Conservation (phyloP, 805 yeast genomes). For the Pichia pseudocactophila region DNA sequence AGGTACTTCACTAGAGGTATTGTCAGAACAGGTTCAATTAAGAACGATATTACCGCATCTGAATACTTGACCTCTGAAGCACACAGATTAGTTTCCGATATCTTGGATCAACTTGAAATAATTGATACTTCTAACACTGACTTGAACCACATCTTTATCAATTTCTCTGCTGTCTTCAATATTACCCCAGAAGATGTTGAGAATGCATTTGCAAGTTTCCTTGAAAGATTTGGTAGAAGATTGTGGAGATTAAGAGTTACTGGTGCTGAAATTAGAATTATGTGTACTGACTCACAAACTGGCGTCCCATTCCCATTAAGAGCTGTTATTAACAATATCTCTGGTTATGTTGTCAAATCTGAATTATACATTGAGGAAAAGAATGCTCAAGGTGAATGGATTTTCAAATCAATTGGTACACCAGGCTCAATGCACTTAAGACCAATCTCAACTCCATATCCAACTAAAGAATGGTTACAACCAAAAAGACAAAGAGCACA, state of each 20-base stretch:
- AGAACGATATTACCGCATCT: conserved; percentile 86
- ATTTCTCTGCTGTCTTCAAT: conserved; percentile 92
- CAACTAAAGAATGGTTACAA: conserved; percentile 96
- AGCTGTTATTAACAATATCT: conserved; percentile 91
- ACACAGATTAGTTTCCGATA: conserved; percentile 90
- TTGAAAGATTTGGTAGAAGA: conserved; percentile 95
- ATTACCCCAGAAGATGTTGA: conserved; percentile 94
- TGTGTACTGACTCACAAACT: conserved; percentile 80
- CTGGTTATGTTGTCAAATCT: conserved; percentile 94
- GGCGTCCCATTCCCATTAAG: conserved; percentile 93
- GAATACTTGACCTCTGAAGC: conserved; percentile 96
- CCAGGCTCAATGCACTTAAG: conserved; percentile 98
- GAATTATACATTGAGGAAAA: conserved; percentile 92
- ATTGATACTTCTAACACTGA: conserved; percentile 93
- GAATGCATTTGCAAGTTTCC: conserved; percentile 94
- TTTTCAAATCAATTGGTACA: conserved; percentile 87
- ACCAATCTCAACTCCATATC: conserved; percentile 91
- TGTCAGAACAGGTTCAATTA: conserved; percentile 88
- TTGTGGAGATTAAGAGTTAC: conserved; percentile 95
- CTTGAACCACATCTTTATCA: conserved; percentile 92
- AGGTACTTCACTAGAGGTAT: conserved; percentile 96
- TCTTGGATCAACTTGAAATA: conserved; percentile 88
- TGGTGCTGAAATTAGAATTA: conserved; percentile 94
- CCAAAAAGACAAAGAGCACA: conserved; percentile 99
- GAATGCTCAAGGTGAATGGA: conserved; percentile 91